Evolutionary conservation across 2,329 filamentous ascomycete species (phyloP), one percentile per base, ranked within the genome.

Genomic region (Arthrobotrys sphaeroides): DNA sequence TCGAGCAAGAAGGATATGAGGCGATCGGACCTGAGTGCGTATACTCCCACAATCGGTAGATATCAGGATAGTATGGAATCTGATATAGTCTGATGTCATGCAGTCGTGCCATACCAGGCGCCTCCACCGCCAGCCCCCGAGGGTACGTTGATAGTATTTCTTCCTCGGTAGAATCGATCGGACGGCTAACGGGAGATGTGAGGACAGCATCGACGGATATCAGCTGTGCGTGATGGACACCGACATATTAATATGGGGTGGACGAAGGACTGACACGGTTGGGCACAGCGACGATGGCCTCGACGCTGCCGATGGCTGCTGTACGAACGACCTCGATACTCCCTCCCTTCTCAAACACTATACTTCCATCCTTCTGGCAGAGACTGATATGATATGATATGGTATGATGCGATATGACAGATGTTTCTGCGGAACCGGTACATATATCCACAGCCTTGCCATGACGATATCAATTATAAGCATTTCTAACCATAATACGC

Each of bases 1-100:
- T 67, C 70, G 62, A 67, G 20, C 36, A 67, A 67, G 62, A 74
- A 74, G 62, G 70, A 74, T 57, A 74, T 74, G 70, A 67, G 70
- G 55, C 70, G 70, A n/a, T 9, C 70, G 16, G 70, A 74, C 38
- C 70, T 74, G 36, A 68, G 70, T 74, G 51, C 31, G 70, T 55
- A 38, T n/a, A 24, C 20, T 3, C 24, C 51, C 28, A 33, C 28
- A 33, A 5, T 10, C 10, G 5, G 28, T 5, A 10, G 28, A 33
- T 33, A 53, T n/a, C 2, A 20, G n/a, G 5, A 45, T n/a, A 7
- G 6, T 22, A 6, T 7, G 3, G 16, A 51, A 33, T 33, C 49
- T 66, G 45, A 74, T 40, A 22, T 40, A 38, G 51, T 36, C 59
- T 73, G 60, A 73, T 55, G 47, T 67, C 62, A 67, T 24, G 7